A percentile compares a stretch with the other conserved stretches of the same genome.
phyloP scores from a whole-genome alignment of 441 rosid genomes.

The Corymbia citriodora region DNA sequence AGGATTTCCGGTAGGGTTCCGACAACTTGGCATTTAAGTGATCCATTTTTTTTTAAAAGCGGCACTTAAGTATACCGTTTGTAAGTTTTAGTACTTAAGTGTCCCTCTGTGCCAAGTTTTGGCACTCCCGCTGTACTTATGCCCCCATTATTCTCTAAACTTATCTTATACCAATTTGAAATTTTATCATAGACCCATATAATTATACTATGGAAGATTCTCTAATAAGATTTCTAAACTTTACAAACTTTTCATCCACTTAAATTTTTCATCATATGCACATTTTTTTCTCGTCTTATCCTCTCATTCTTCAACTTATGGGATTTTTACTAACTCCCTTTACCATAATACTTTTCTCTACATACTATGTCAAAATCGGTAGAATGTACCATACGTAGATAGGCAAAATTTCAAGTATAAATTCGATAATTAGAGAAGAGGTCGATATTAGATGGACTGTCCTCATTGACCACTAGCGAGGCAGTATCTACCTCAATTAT shows the following conservation, averaged over 20 bases:
- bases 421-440: not conserved
- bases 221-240: not conserved
- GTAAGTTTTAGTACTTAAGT: too few species aligned
- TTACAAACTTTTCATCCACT: not conserved
- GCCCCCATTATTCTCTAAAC: not conserved
- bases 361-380: not conserved
- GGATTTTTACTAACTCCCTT: not conserved
- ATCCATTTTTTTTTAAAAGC: too few species aligned
- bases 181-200: not conserved
- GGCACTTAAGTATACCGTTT: too few species aligned
- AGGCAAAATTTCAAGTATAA: not conserved
- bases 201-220: not conserved
- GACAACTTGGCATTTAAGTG: too few species aligned
- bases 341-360: not conserved
- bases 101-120: too few species aligned
- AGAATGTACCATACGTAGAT: not conserved
- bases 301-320: not conserved
- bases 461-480: too few species aligned
- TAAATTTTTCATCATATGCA: not conserved
- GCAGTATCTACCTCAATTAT: not conserved
- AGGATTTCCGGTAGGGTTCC: too few species aligned
- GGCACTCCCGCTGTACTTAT: too few species aligned
- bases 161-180: not conserved
- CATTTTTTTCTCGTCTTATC: not conserved
- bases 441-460: not conserved